These are phyloP conservation scores for Sesbania bispinosa DNA, from an alignment of 306 rosid genomes.

Conservation along the genomic window DNA sequence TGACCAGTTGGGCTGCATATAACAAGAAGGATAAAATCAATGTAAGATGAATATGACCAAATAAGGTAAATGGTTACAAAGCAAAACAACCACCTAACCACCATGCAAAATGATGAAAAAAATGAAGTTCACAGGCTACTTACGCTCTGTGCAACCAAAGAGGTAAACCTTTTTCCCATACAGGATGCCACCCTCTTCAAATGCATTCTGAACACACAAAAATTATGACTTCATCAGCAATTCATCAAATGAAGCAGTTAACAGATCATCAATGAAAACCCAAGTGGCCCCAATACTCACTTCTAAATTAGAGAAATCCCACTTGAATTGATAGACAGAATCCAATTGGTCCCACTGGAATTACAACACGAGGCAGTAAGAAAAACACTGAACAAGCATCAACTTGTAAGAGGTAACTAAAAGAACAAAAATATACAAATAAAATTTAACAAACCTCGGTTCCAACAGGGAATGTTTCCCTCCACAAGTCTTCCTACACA, in stretches of 20 bases:
- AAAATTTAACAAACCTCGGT: conserved; percentile 42
- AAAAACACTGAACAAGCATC: background rate
- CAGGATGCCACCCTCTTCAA: conserved; percentile 74
- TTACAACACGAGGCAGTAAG: background rate
- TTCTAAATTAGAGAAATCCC: conserved; percentile 56
- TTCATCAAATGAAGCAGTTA: background rate
- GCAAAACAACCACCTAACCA: background rate
- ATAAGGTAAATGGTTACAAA: background rate
- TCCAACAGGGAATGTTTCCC: conserved; percentile 47
- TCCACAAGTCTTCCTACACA: conserved; percentile 54
- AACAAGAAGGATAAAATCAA: background rate
- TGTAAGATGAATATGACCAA: background rate
- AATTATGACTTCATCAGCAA: background rate
- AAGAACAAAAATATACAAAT: background rate
- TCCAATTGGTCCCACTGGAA: conserved; percentile 57
- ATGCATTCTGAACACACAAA: conserved; percentile 45
- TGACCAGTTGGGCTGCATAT: conserved; percentile 76
- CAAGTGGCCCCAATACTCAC: conserved; percentile 27
- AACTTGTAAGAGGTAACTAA: too few relatives aligned
- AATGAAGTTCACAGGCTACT: conserved; percentile 18
- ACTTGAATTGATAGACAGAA: conserved; percentile 45
- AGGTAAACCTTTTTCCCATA: conserved; percentile 70
- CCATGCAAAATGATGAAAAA: background rate
- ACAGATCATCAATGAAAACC: background rate
- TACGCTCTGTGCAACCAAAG: conserved; percentile 80